phyloP scores from a whole-genome alignment of 2,329 filamentous ascomycete genomes.

The Fusarium sp. region DNA sequence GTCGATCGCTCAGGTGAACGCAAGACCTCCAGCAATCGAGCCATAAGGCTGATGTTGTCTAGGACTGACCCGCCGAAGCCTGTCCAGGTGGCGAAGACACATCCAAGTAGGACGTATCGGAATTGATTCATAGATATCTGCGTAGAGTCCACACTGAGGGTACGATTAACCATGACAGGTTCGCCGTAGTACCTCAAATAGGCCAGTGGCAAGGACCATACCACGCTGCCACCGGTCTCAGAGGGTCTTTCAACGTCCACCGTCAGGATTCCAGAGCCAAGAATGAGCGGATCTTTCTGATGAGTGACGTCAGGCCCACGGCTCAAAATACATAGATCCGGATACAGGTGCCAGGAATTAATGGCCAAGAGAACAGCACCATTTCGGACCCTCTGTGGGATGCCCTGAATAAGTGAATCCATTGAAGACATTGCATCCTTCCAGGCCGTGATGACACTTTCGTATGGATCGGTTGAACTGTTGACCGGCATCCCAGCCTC shows the following conservation, averaged over 20 bases:
- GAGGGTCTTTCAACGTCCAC: not conserved
- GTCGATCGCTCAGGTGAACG: not conserved
- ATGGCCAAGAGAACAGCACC: not conserved
- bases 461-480: not conserved
- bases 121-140: not conserved
- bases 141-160: not conserved
- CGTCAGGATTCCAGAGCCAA: not conserved
- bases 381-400: not conserved
- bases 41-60: not conserved
- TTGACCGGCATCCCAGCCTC: not conserved
- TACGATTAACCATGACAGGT: not conserved
- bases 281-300: not conserved
- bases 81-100: not conserved
- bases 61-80: not conserved
- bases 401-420: not conserved
- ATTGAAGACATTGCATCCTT: not conserved
- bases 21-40: not conserved
- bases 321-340: not conserved
- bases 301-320: not conserved
- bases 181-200: not conserved
- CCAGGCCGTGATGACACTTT: not conserved
- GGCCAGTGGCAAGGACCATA: not conserved
- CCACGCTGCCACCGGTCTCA: not conserved
- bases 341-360: not conserved
- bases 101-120: not conserved